Evolutionary conservation across 768 basidiomycete species (phyloP).

Genomic region (Lentinula sp.): DNA sequence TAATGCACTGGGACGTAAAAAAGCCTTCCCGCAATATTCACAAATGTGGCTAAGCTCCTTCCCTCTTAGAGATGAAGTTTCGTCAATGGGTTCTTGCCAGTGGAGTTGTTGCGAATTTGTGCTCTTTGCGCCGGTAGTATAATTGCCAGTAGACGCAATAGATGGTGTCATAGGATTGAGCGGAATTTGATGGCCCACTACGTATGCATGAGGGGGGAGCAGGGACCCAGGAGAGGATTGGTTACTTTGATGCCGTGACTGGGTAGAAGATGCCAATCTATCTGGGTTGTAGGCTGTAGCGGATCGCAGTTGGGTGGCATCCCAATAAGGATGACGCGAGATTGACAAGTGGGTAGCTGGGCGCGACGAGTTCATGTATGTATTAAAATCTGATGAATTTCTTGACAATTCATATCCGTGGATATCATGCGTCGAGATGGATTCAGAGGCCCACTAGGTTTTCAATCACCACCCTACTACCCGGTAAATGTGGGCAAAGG

Average conservation of each 20-base stretch:
- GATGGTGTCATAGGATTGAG: neutral
- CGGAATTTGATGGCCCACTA: too few relatives aligned
- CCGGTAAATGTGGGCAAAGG: too few relatives aligned
- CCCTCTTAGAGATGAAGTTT: neutral
- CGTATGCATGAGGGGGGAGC: too few relatives aligned
- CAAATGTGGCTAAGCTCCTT: neutral
- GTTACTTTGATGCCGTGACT: too few relatives aligned
- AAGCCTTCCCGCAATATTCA: slow-evolving; percentile 5
- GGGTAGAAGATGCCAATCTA: too few relatives aligned
- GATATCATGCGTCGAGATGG: neutral
- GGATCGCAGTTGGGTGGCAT: neutral
- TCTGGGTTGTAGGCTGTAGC: too few relatives aligned
- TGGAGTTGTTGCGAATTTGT: neutral
- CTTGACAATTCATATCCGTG: neutral
- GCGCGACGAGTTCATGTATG: neutral
- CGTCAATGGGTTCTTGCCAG: neutral
- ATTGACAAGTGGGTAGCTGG: neutral
- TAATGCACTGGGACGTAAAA: slow-evolving; percentile 3
- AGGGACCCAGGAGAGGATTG: too few relatives aligned
- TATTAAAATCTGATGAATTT: neutral
- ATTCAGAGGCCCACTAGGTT: too few relatives aligned
- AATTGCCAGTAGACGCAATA: neutral
- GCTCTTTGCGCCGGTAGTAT: neutral
- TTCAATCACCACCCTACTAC: too few relatives aligned
- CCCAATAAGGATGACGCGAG: neutral